Base-by-base conservation (phyloP, 345 rosid genomes). In the Carallia pectinifolia region DNA sequence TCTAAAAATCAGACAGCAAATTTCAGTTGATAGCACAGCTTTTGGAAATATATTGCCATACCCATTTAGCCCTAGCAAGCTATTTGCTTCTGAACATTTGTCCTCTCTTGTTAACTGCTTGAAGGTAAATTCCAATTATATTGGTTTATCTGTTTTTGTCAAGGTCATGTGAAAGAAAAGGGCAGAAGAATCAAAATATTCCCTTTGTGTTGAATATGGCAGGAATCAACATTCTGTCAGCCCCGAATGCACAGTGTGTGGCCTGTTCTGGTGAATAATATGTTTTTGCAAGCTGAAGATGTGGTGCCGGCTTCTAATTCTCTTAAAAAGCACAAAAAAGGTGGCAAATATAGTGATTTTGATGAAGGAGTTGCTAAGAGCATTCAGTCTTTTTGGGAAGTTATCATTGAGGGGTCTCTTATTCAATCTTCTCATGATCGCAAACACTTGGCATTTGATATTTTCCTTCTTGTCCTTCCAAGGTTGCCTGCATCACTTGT, bases 191-290 rank as follows among this genome's bases (percentile, higher is more conserved):
- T 73, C 37, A 68, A 18, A 23, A n/a, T 55, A 7, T 16, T 74
- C 67, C 9, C 59, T 48, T 71, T 71, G 33, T 76, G 68, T 73
- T 39, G 59, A 69, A 75, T 60, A 55, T 84, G 68, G 74, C 93
- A 96, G 99, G 97, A 92, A 74, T 89, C 99, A 61, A 82, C 97
- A 63, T 92, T 92, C 82, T 96, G 98, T 72, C 97, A 89, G 81
- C 99, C 99, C 75, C 92, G 98, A 71, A 83, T 92, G 64, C 99
- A 96, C 70, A 81, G 95, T 69, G 66, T 92, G 63, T 96, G 98
- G 99, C 85, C 87, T 58, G 82, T 85, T 72, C 80, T 96, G 71
- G 82, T 82, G 34, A 84, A 87, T 70, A 84, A 89, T 44, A 70
- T 74, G 5, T 76, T 90, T 69, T 61, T 86, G 74, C 94, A 84